Conservation (phyloP, 345 rosid genomes). For the Heritiera fomes region DNA sequence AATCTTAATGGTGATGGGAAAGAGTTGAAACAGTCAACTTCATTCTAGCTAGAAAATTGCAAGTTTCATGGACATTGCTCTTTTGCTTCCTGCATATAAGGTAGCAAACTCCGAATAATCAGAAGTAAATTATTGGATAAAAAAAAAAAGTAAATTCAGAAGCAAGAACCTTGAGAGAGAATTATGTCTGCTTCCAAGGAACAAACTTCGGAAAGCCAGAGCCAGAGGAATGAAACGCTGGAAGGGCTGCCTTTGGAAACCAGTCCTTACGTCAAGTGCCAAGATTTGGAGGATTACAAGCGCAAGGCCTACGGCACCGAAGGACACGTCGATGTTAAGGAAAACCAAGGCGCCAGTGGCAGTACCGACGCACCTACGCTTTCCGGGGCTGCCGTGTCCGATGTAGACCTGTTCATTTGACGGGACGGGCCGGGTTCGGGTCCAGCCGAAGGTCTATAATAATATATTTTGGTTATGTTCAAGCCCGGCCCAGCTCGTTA, state of each 20-base stretch:
- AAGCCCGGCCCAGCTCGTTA: too few species aligned
- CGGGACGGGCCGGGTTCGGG: too few species aligned
- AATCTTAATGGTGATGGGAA: not conserved
- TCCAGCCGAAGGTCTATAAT: too few species aligned
- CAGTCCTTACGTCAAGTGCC: conserved; percentile 39
- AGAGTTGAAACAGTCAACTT: not conserved
- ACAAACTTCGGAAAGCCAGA: not conserved
- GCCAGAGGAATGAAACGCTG: not conserved
- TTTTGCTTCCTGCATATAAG: not conserved
- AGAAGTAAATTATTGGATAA: too few species aligned
- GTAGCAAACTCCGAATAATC: too few species aligned
- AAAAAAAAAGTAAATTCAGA: not conserved
- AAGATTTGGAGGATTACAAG: conserved; percentile 50
- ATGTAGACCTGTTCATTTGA: too few species aligned
- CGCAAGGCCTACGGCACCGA: conserved; percentile 51
- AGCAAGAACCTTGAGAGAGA: not conserved
- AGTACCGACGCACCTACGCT: conserved; percentile 67
- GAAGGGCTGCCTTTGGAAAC: conserved; percentile 33
- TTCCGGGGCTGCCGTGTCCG: conserved; percentile 33
- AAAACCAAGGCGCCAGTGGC: conserved; percentile 56
- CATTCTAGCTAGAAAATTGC: not conserved
- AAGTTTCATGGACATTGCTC: not conserved
- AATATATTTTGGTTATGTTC: too few species aligned
- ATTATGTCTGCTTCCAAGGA: conserved; percentile 2
- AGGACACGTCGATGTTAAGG: conserved; percentile 50